phyloP scores from a whole-genome alignment of 768 basidiomycete species.

The Mycena alexandri region DNA sequence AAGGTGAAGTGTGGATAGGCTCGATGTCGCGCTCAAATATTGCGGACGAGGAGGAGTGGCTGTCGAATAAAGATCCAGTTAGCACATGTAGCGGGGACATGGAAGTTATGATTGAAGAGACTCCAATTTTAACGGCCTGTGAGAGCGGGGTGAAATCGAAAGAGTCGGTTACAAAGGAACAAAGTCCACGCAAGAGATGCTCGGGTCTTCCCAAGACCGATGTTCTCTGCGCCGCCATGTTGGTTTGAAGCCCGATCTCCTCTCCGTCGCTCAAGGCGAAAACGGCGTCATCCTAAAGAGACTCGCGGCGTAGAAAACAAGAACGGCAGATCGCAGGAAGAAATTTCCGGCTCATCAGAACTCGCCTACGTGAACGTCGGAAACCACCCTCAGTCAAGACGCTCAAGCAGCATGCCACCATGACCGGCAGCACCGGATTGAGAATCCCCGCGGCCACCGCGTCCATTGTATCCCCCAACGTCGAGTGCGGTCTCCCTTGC shows the following conservation, averaged over 20 bases:
- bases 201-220: conserved; percentile 1
- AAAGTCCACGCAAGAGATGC: conserved; percentile 6
- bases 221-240: background rate
- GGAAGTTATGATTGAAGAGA: conserved; percentile 5
- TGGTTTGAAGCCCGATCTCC: conserved; percentile 19
- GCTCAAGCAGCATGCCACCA: no score
- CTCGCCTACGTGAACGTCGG: no score
- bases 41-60: conserved; percentile 85
- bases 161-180: background rate
- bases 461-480: no score
- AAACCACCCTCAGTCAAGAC: no score
- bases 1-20: conserved; percentile 59
- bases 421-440: no score
- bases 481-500: no score
- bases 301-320: background rate
- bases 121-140: background rate
- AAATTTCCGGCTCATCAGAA: no score
- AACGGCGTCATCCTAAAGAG: background rate
- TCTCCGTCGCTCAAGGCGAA: background rate
- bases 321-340: no score
- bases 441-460: no score
- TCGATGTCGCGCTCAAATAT: conserved; percentile 96
- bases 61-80: conserved; percentile 35
- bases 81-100: conserved; percentile 1
- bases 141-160: background rate